Percentiles rank a stretch among this genome's conserved stretches.
Evolutionary conservation across 2,329 filamentous ascomycete genomes (phyloP).

Genomic region (Ophiosphaerella narmari): DNA sequence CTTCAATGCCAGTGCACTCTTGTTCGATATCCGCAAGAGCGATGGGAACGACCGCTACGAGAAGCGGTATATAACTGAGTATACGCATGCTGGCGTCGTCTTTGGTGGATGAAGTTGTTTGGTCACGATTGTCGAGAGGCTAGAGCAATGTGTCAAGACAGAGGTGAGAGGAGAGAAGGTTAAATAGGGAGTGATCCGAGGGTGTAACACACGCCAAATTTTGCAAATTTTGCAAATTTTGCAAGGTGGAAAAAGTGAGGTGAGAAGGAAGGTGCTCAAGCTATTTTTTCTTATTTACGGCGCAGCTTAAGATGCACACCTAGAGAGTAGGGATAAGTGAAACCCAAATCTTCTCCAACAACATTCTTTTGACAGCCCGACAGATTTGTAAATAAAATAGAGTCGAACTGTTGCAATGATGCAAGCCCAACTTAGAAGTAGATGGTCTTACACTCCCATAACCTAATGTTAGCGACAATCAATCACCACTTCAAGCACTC

Average conservation of each 20-base stretch:
- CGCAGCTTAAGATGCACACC: too few species aligned
- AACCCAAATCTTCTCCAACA: too few species aligned
- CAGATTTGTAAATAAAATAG: too few species aligned
- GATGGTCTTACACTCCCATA: too few species aligned
- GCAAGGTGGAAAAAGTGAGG: neutral
- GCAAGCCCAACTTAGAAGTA: too few species aligned
- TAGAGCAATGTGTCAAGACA: neutral
- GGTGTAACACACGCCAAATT: neutral
- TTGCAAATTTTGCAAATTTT: neutral
- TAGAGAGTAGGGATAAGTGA: too few species aligned
- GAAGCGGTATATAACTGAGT: conserved; percentile 1
- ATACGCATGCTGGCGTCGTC: conserved; percentile 8
- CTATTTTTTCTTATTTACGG: too few species aligned
- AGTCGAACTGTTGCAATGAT: too few species aligned
- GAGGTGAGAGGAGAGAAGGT: neutral
- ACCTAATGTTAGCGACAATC: too few species aligned
- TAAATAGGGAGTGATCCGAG: neutral
- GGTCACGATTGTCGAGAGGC: neutral
- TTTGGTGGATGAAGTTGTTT: neutral
- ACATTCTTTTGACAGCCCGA: too few species aligned
- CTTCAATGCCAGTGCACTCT: neutral
- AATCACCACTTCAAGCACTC: too few species aligned
- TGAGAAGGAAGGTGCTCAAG: too few species aligned
- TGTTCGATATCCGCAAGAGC: neutral
- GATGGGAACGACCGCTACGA: conserved; percentile 1